These are phyloP conservation scores for Aureobasidium zeae DNA, from an alignment of 2,329 filamentous ascomycete species.

Conservation along the genomic window DNA sequence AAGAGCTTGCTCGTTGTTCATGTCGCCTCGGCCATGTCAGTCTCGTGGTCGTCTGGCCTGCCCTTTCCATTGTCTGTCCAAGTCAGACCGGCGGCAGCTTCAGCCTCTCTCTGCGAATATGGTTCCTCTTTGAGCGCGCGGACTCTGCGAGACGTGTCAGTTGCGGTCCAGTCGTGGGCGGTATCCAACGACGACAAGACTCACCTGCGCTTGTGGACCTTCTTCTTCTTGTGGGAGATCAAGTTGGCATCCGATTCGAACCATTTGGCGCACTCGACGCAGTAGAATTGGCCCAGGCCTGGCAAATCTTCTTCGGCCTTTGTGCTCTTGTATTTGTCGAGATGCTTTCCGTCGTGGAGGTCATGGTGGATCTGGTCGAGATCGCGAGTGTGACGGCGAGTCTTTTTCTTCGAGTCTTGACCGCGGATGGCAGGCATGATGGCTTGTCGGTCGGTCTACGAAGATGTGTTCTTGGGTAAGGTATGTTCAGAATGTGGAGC, in stretches of 20 bases:
- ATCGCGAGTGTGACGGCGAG: slow-evolving; percentile 54
- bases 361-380: slow-evolving; percentile 88
- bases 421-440: slow-evolving; percentile 44
- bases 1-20: neutral
- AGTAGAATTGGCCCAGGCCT: slow-evolving; percentile 77
- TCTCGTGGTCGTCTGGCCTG: slow-evolving; percentile 13
- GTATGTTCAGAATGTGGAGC: neutral
- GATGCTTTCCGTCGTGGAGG: slow-evolving; percentile 66
- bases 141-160: slow-evolving; percentile 45
- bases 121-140: slow-evolving; percentile 75
- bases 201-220: slow-evolving; percentile 86
- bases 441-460: slow-evolving; percentile 1
- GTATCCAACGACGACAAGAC: slow-evolving; percentile 15
- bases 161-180: neutral
- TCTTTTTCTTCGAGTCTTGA: slow-evolving; percentile 41
- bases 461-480: neutral
- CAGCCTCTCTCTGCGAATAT: slow-evolving; percentile 77
- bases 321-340: slow-evolving; percentile 65
- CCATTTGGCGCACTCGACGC: slow-evolving; percentile 90
- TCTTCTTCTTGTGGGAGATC: slow-evolving; percentile 67
- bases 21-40: slow-evolving; percentile 10
- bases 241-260: slow-evolving; percentile 79
- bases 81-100: slow-evolving; percentile 64
- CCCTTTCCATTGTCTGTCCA: slow-evolving; percentile 51
- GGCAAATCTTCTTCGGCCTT: slow-evolving; percentile 82